Evolutionary conservation across 1,284 basidiomycete genomes (phyloP), one percentile per base, ranked within the genome.

Genomic region (Ceraceosorus guamensis): DNA sequence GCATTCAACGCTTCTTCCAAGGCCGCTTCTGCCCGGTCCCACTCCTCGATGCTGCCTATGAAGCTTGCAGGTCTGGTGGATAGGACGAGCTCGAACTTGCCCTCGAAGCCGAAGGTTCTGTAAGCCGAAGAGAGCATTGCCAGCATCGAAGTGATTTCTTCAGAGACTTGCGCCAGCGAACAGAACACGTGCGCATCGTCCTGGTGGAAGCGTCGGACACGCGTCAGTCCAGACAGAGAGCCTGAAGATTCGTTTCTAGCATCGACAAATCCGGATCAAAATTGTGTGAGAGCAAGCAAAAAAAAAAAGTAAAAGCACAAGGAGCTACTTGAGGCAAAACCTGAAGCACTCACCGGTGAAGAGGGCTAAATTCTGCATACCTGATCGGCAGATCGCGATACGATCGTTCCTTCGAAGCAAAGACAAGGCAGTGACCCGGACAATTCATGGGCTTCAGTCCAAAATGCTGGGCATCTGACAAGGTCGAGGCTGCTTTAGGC

Each of bases 401-500:
- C 8, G 65, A 67, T 30, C 71, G 56, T 34, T 69, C 66, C 49
- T 66, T 60, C 11, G 60, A 60, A 0, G 64, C 60, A 55, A 68
- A 75, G 46, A 75, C 69, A 18, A 75, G 52, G 39, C 71, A 73
- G 44, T 75, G 72, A 0, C 72, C 72, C 0, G 72, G 72, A 47
- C 72, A 75, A 53, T 75, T 75, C 72, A 75, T 75, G 14, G 72
- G 72, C 57, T 75, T 75, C n/a, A 75, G 44, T 3, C 72, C 72
- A 35, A 71, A 73, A 7, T 24, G 24, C 24, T 48, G 30, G 14
- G 7, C 46, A n/a, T 51, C 11, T 33, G 61, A 53, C 37, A 14
- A 56, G 14, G 16, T 43, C 1, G 1, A 39, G 18, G 48, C 50
- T 4, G 35, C 24, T 7, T 24, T 47, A 5, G 14, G 57, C 47